A percentile compares a stretch with the other conserved stretches of the same genome.
These are phyloP conservation scores for Megacollybia marginata DNA, from an alignment of 768 basidiomycete species.

Conservation along the genomic window DNA sequence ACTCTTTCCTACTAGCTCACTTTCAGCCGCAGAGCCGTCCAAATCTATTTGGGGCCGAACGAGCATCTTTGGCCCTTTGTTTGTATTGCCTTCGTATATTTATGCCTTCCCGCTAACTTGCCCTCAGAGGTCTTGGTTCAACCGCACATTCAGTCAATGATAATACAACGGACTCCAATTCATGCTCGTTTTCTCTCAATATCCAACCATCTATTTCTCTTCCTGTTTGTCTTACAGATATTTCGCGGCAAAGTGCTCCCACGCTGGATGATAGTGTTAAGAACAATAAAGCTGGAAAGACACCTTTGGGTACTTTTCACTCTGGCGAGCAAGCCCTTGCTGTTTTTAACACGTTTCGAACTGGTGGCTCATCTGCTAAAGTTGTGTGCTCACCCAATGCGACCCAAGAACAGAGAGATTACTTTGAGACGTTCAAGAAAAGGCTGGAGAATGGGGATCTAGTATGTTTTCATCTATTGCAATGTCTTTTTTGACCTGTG, in stretches of 20 bases:
- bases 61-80: slow-evolving; percentile 69
- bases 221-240: neutral
- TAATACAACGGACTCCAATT: neutral
- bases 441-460: slow-evolving; percentile 46
- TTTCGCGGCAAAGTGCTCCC: neutral
- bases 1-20: slow-evolving; percentile 8
- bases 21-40: slow-evolving; percentile 8
- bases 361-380: slow-evolving; percentile 42
- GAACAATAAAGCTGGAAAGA: slow-evolving; percentile 17
- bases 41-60: slow-evolving; percentile 34
- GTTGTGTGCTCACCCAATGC: slow-evolving; percentile 33
- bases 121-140: slow-evolving; percentile 28
- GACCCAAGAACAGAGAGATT: slow-evolving; percentile 31
- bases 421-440: slow-evolving; percentile 41
- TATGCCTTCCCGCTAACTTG: slow-evolving; percentile 1
- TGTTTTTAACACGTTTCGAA: slow-evolving; percentile 47
- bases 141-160: slow-evolving; percentile 6
- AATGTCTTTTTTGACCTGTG: neutral
- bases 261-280: slow-evolving; percentile 30
- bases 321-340: slow-evolving; percentile 33
- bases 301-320: slow-evolving; percentile 56
- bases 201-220: neutral
- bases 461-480: slow-evolving; percentile 27
- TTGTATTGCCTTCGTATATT: slow-evolving; percentile 18
- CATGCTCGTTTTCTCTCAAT: neutral